Percentiles rank a stretch among this genome's conserved stretches.
These are phyloP conservation scores for Termitomyces sp. DNA, from an alignment of 768 basidiomycete genomes.

Conservation along the genomic window DNA sequence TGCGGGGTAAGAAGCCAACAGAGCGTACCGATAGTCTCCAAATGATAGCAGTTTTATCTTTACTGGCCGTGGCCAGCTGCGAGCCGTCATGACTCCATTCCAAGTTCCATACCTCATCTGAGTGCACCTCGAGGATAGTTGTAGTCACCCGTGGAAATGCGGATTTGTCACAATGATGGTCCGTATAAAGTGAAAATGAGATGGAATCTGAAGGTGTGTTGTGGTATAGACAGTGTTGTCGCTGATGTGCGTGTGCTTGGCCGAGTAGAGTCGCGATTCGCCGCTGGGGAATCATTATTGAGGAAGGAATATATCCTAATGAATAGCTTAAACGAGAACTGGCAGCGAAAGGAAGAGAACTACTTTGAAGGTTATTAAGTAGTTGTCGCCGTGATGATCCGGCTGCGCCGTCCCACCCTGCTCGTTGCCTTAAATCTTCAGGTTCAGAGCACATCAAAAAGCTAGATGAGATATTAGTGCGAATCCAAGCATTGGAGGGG, in stretches of 20 bases:
- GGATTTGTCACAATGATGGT: slow-evolving; percentile 79
- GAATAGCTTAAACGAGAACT: slow-evolving; percentile 10
- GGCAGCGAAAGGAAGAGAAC: slow-evolving; percentile 18
- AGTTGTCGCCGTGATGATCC: slow-evolving; percentile 77
- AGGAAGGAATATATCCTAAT: slow-evolving; percentile 84
- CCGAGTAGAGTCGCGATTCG: slow-evolving; percentile 83
- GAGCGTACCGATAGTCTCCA: slow-evolving; percentile 79
- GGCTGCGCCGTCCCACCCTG: slow-evolving; percentile 87
- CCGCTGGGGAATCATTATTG: slow-evolving; percentile 89
- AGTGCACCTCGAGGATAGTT: slow-evolving; percentile 80
- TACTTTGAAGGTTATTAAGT: slow-evolving; percentile 82
- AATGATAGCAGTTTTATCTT: slow-evolving; percentile 84
- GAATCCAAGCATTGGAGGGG: slow-evolving; percentile 8
- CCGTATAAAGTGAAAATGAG: slow-evolving; percentile 80
- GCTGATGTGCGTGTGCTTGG: slow-evolving; percentile 82
- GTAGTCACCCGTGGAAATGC: slow-evolving; percentile 87
- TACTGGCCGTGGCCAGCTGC: slow-evolving; percentile 84
- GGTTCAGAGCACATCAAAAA: slow-evolving; percentile 91
- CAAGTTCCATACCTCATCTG: slow-evolving; percentile 94
- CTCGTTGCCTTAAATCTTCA: slow-evolving; percentile 77
- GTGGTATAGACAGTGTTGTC: slow-evolving; percentile 83
- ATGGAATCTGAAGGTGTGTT: slow-evolving; percentile 57
- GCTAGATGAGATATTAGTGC: slow-evolving; percentile 37
- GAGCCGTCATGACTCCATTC: slow-evolving; percentile 92
- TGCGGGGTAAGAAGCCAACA: slow-evolving; percentile 8